These are phyloP conservation scores for Aphanoascus verrucosus DNA, from an alignment of 2,329 filamentous ascomycete genomes.

Conservation along the genomic window DNA sequence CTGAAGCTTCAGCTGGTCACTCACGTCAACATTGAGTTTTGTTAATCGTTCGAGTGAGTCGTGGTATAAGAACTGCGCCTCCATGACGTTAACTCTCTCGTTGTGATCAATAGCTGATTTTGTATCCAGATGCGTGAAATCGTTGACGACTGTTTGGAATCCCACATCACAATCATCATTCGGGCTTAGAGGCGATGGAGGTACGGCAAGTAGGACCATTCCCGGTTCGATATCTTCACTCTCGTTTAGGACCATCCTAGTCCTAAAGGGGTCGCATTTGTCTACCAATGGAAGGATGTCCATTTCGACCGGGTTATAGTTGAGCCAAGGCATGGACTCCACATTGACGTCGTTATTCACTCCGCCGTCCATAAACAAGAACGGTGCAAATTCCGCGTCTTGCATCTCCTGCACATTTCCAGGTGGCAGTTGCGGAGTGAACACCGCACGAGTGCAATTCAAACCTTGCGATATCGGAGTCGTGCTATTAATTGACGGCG, in stretches of 20 bases:
- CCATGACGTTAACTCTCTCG: background rate
- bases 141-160: background rate
- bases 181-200: background rate
- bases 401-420: background rate
- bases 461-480: background rate
- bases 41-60: slow-evolving; percentile 4
- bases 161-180: background rate
- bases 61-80: background rate
- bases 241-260: background rate
- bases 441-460: background rate
- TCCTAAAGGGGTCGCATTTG: background rate
- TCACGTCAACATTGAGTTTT: slow-evolving; percentile 2
- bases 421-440: slow-evolving; percentile 1
- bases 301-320: slow-evolving; percentile 5
- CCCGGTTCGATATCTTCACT: background rate
- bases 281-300: background rate
- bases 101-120: background rate
- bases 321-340: slow-evolving; percentile 6
- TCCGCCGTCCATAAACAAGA: background rate
- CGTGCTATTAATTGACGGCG: background rate
- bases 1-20: background rate
- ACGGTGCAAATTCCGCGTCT: background rate
- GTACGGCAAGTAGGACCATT: background rate
- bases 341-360: background rate
- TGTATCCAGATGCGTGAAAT: slow-evolving; percentile 1